A percentile compares a stretch with the other conserved stretches of the same genome.
These are phyloP conservation scores for Colletotrichum sp. DNA, from an alignment of 2,329 filamentous ascomycete genomes.

Conservation along the genomic window DNA sequence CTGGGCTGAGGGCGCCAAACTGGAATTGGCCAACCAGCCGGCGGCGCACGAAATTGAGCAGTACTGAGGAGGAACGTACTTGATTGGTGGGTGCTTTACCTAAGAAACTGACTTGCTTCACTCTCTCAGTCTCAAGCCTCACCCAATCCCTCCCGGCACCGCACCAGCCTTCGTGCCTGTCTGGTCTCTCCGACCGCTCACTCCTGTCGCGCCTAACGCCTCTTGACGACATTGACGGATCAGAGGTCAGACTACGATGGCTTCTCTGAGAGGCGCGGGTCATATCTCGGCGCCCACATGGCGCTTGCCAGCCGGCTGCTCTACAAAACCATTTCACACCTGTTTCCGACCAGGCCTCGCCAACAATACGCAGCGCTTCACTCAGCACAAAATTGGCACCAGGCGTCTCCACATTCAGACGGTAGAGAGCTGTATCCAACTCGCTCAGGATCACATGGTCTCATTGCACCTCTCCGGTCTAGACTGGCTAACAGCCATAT, in stretches of 20 bases:
- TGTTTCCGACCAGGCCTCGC: neutral
- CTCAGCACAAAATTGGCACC: neutral
- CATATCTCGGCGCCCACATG: neutral
- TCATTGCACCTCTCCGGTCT: slow-evolving; percentile 45
- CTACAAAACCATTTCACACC: neutral
- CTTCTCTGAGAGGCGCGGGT: slow-evolving; percentile 3
- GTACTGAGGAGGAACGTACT: neutral
- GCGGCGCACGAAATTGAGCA: neutral
- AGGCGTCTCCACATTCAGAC: slow-evolving; percentile 35
- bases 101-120: neutral
- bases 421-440: slow-evolving; percentile 23
- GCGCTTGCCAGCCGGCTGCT: neutral
- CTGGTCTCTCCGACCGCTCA: neutral
- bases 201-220: neutral
- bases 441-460: neutral
- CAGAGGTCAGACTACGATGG: neutral
- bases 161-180: neutral
- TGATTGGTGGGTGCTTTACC: neutral
- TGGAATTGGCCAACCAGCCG: neutral
- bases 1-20: neutral
- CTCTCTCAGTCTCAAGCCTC: neutral
- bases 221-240: neutral
- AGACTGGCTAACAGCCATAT: slow-evolving; percentile 49
- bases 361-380: neutral
- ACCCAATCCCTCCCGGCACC: neutral